These are phyloP conservation scores for Pulchroboletus neoregius DNA, from an alignment of 1,284 basidiomycete species.

Conservation along the genomic window DNA sequence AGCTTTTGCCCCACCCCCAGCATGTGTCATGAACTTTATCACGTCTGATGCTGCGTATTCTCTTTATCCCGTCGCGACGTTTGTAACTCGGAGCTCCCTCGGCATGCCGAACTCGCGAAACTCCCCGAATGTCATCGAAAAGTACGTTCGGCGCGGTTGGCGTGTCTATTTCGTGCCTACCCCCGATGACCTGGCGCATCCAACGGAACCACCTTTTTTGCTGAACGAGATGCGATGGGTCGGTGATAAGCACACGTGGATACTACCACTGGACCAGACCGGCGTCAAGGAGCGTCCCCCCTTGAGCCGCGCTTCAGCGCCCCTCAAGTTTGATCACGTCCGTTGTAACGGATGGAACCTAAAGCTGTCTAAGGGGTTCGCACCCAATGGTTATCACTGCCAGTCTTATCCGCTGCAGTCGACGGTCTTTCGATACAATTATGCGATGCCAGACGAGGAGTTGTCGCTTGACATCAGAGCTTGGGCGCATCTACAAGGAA, in stretches of 20 bases:
- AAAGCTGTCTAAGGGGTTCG: rapidly evolving
- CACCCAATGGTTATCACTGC: neutral
- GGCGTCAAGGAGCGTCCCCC: conserved; percentile 22
- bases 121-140: conserved; percentile 12
- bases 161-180: conserved; percentile 14
- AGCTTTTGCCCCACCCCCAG: conserved; percentile 20
- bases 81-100: conserved; percentile 22
- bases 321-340: conserved; percentile 26
- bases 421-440: conserved; percentile 29
- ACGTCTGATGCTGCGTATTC: conserved; percentile 33
- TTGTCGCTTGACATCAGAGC: neutral
- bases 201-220: conserved; percentile 16
- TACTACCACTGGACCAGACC: conserved; percentile 24
- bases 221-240: conserved; percentile 23
- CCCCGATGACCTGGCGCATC: neutral
- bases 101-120: neutral
- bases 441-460: conserved; percentile 14
- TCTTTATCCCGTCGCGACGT: conserved; percentile 36
- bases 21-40: conserved; percentile 46
- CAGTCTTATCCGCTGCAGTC: conserved; percentile 3
- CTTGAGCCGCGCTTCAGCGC: conserved; percentile 11
- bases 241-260: conserved; percentile 30
- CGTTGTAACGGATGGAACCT: conserved; percentile 27
- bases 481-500: conserved; percentile 21
- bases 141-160: conserved; percentile 33